Evolutionary conservation across 306 rosid species (phyloP).

Genomic region (Gillenia trifoliata): DNA sequence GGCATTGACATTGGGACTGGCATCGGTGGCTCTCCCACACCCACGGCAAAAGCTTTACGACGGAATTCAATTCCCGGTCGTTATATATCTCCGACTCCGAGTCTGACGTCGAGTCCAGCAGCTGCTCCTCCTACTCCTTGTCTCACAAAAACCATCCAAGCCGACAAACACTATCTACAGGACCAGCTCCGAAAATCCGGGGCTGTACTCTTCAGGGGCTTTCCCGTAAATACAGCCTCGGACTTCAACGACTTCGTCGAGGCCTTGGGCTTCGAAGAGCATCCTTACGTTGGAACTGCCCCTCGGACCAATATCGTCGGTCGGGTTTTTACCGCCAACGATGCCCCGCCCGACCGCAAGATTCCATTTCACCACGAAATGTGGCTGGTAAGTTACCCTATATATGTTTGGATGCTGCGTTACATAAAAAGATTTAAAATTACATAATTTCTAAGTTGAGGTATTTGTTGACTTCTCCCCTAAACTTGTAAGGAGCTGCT

Average conservation of each 20-base stretch:
- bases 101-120: conserved; percentile 16
- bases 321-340: conserved; percentile 88
- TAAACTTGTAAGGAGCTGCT: too few species aligned
- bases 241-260: conserved; percentile 76
- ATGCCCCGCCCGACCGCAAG: conserved; percentile 83
- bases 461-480: too few species aligned
- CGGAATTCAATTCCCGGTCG: conserved; percentile 50
- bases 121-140: conserved; percentile 4
- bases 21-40: too few species aligned
- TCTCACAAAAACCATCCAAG: conserved; percentile 36
- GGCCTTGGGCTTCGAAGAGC: conserved; percentile 71
- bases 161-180: conserved; percentile 37
- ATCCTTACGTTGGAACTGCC: conserved; percentile 85
- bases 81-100: conserved; percentile 28
- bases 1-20: conserved; percentile 28
- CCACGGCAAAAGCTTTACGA: conserved; percentile 48
- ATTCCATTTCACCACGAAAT: conserved; percentile 88
- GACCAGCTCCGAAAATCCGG: conserved; percentile 56
- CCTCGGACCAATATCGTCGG: conserved; percentile 69
- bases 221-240: conserved; percentile 51
- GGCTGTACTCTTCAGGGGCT: conserved; percentile 58
- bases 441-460: too few species aligned
- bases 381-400: conserved; percentile 64
- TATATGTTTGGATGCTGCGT: too few species aligned
- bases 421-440: too few species aligned